Percentiles rank a stretch among this genome's conserved stretches.
These are phyloP conservation scores for Aspergillus japonicus DNA, from an alignment of 2,329 filamentous ascomycete species.

Conservation along the genomic window DNA sequence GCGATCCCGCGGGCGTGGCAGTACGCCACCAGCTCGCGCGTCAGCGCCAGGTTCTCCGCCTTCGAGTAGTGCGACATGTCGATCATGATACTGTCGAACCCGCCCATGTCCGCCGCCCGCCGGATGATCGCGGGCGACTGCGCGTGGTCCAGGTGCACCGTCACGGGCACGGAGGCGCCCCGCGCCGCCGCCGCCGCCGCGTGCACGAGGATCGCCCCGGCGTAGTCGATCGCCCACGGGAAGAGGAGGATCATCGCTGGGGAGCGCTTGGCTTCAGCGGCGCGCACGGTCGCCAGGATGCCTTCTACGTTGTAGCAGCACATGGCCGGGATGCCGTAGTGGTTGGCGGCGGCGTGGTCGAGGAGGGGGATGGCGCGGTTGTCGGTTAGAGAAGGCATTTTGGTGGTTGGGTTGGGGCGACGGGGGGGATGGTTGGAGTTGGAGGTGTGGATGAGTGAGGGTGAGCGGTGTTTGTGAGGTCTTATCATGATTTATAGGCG, in stretches of 20 bases:
- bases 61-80: conserved; percentile 74
- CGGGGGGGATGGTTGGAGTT: not conserved
- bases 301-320: conserved; percentile 70
- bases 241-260: conserved; percentile 72
- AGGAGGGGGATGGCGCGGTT: conserved; percentile 59
- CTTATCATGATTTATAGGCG: not conserved
- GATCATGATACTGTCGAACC: conserved; percentile 73
- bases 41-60: conserved; percentile 66
- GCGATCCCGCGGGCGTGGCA: conserved; percentile 66
- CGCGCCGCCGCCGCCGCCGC: conserved; percentile 58
- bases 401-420: conserved; percentile 15
- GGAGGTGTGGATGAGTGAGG: not conserved
- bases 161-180: conserved; percentile 58
- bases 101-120: conserved; percentile 59
- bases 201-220: conserved; percentile 55
- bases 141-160: conserved; percentile 66
- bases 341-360: conserved; percentile 54
- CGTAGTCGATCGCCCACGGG: conserved; percentile 70
- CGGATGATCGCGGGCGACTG: conserved; percentile 63
- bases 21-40: conserved; percentile 60
- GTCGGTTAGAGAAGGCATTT: conserved; percentile 40
- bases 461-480: not conserved
- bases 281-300: conserved; percentile 66
- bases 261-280: conserved; percentile 65
- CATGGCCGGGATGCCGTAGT: conserved; percentile 61